These are phyloP conservation scores for Penicillium sclerotigenum DNA, from an alignment of 2,329 filamentous ascomycete genomes.

Conservation along the genomic window DNA sequence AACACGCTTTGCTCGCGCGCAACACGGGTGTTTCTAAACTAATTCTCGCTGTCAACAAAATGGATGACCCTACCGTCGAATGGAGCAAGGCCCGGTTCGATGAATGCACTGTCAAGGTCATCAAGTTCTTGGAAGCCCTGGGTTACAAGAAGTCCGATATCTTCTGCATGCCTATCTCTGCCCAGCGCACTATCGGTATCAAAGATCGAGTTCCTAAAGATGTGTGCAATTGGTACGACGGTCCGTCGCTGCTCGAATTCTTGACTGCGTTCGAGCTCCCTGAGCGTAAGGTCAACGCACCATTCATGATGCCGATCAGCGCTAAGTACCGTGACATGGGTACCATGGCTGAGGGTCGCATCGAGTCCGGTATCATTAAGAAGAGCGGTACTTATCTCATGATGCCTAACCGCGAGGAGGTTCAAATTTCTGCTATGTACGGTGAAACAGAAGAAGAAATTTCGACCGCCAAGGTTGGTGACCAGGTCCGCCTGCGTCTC, in stretches of 20 bases:
- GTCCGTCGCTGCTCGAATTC: slow-evolving; percentile 89
- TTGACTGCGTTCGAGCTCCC: slow-evolving; percentile 90
- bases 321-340: slow-evolving; percentile 97
- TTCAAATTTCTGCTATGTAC: slow-evolving; percentile 81
- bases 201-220: slow-evolving; percentile 80
- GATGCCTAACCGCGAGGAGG: slow-evolving; percentile 89
- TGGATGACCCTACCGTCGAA: slow-evolving; percentile 95
- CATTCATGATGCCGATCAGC: slow-evolving; percentile 98
- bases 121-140: slow-evolving; percentile 82
- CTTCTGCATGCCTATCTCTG: slow-evolving; percentile 93
- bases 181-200: slow-evolving; percentile 80
- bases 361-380: slow-evolving; percentile 90
- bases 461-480: slow-evolving; percentile 75
- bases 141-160: slow-evolving; percentile 96
- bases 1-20: slow-evolving; percentile 97
- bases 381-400: slow-evolving; percentile 82
- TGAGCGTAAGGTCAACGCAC: slow-evolving; percentile 93
- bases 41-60: slow-evolving; percentile 38
- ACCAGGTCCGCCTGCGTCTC: slow-evolving; percentile 88
- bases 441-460: slow-evolving; percentile 97
- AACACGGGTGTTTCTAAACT: slow-evolving; percentile 61
- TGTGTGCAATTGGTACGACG: slow-evolving; percentile 76
- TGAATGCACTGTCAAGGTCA: slow-evolving; percentile 87
- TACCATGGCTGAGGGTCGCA: slow-evolving; percentile 95
- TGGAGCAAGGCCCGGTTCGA: slow-evolving; percentile 93